These are phyloP conservation scores for Mrakia blollopis DNA, from an alignment of 768 basidiomycete species.

Conservation along the genomic window DNA sequence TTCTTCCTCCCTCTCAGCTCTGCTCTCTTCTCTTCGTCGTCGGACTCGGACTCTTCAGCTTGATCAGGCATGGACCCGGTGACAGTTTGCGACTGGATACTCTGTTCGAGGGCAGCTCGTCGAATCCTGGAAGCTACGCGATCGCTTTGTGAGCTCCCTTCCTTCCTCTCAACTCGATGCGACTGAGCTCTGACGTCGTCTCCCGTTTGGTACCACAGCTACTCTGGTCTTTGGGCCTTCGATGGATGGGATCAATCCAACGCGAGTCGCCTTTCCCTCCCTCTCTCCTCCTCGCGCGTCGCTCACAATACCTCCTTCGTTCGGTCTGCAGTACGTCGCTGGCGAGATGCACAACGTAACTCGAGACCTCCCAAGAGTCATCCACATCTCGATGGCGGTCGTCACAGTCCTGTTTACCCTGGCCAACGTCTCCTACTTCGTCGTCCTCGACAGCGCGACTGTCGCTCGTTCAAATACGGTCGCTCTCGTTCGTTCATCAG, in stretches of 20 bases:
- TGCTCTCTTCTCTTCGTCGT: conserved; percentile 51
- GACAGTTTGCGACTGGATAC: conserved; percentile 45
- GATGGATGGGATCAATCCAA: conserved; percentile 59
- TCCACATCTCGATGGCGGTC: conserved; percentile 82
- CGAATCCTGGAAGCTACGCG: conserved; percentile 41
- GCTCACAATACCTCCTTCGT: too few species aligned
- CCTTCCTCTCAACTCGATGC: conserved; percentile 62
- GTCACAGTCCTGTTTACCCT: conserved; percentile 54
- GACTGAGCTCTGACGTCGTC: conserved; percentile 66
- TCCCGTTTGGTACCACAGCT: conserved; percentile 54
- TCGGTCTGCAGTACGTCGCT: conserved; percentile 58
- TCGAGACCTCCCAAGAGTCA: conserved; percentile 79
- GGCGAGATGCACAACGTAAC: conserved; percentile 78
- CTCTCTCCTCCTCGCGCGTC: neutral
- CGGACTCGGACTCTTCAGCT: conserved; percentile 14
- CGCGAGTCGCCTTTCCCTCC: neutral
- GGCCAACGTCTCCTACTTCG: conserved; percentile 79
- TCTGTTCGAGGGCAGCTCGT: conserved; percentile 45
- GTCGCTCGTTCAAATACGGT: conserved; percentile 46
- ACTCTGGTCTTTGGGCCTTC: conserved; percentile 89
- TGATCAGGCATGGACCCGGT: neutral
- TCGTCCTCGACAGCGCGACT: conserved; percentile 59
- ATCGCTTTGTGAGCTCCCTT: conserved; percentile 69
- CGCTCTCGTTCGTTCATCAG: conserved; percentile 35
- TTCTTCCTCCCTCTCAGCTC: conserved; percentile 54